A percentile compares a stretch with the other conserved stretches of the same genome.
Evolutionary conservation across 2,329 filamentous ascomycete genomes (phyloP).

Genomic region (Pseudogymnoascus sp.): DNA sequence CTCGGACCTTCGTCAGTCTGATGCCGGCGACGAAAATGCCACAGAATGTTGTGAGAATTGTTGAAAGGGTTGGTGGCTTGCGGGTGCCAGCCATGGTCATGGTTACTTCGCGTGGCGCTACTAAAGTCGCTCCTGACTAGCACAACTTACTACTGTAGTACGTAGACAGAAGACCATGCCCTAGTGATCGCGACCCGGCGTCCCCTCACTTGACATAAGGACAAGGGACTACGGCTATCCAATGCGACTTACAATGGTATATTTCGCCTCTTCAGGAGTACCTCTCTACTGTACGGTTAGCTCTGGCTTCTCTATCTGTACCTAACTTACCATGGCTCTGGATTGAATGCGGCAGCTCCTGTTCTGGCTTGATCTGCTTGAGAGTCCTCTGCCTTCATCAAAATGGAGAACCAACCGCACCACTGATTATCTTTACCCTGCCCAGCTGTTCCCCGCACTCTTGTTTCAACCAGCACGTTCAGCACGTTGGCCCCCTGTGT

Average conservation of each 20-base stretch:
- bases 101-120: not conserved
- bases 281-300: not conserved
- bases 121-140: not conserved
- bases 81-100: not conserved
- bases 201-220: not conserved
- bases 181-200: not conserved
- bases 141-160: not conserved
- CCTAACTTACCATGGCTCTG: not conserved
- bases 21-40: not conserved
- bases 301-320: not conserved
- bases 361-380: not conserved
- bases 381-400: not conserved
- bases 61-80: not conserved
- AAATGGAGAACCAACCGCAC: not conserved
- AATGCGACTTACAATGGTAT: not conserved
- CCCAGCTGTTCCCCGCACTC: not conserved
- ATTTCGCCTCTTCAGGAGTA: not conserved
- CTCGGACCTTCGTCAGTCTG: not conserved
- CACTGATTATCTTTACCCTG: not conserved
- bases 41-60: not conserved
- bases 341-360: not conserved
- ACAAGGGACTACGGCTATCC: not conserved
- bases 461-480: not conserved
- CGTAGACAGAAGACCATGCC: not conserved
- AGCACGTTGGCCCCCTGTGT: not conserved